Base-by-base conservation (phyloP, 768 basidiomycete species). In the Lactifluus piperatus region DNA sequence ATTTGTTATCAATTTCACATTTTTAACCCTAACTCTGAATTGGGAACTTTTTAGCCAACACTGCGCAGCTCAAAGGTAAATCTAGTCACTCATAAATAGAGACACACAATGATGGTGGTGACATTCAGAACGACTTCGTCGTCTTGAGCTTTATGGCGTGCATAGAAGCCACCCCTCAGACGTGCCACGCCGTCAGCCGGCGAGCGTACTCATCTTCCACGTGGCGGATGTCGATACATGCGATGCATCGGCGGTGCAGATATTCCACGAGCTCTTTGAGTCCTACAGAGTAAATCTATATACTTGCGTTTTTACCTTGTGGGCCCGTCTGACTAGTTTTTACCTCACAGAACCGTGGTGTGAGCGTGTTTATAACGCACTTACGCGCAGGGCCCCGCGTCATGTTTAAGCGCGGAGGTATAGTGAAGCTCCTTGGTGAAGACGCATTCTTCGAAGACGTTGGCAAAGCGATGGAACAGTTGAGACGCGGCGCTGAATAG, bases 231-330 rank as follows among this genome's bases (percentile, higher is more conserved):
- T 97, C 4, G 91, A 94, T 57, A 81, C 77, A 18, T 85, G 91
- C 60, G 95, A 99, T 70, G 93, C 95, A 8, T 92, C 91, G 88
- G 91, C 93, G 29, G 80, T 84, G 9, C 90, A 92, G 71, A 89
- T 93, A 63, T 84, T 94, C 66, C 77, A 79, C 58, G 92, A 94
- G 68, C 71, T 94, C 2, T 72, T 85, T 45, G 81, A 85, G 63
- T 86, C 89, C 14, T 94, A 97, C 71, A 77, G 80, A 72, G 91
- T 87, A 64, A 59, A 71, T 66, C 30, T 26, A 5, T n/a, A 30
- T 53, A 16, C 6, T 53, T 30, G 0, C 16, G 16, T 20, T 13
- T 4, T 4, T 41, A 22, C 29, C 27, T 30, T 51, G 16, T 5
- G 10, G 20, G 18, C 32, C 9, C 32, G 7, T 24, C 45, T 47